Conservation (phyloP, 352 stramenopile species). For the Pythium apleroticum region DNA sequence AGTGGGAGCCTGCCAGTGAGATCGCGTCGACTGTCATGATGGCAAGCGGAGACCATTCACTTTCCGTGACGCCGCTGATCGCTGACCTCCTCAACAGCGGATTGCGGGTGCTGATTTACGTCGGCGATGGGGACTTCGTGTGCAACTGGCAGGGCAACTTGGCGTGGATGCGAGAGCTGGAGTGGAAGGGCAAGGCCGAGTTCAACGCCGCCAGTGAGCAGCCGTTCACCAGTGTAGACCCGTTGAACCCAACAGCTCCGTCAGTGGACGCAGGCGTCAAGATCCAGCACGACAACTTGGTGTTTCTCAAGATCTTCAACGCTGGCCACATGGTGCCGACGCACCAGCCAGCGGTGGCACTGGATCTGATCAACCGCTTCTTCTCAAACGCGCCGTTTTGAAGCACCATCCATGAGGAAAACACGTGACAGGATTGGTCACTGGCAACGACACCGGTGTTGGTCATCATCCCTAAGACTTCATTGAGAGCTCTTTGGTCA, state of each 20-base stretch:
- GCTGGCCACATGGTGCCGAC: background rate
- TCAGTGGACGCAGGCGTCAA: background rate
- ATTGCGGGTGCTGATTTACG: background rate
- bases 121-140: background rate
- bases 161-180: background rate
- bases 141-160: background rate
- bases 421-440: too few relatives aligned
- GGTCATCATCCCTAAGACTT: too few relatives aligned
- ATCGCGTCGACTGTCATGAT: background rate
- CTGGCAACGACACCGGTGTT: too few relatives aligned
- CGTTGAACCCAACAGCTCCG: background rate
- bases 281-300: background rate
- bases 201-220: background rate
- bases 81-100: background rate
- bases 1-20: background rate
- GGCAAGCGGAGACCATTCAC: background rate
- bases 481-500: too few relatives aligned
- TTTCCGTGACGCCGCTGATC: background rate
- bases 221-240: background rate
- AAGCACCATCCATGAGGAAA: too few relatives aligned
- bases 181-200: background rate
- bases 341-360: background rate
- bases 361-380: background rate
- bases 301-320: background rate
- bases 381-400: background rate